phyloP scores from a whole-genome alignment of 352 stramenopile genomes.

The Globisporangium spinosum region DNA sequence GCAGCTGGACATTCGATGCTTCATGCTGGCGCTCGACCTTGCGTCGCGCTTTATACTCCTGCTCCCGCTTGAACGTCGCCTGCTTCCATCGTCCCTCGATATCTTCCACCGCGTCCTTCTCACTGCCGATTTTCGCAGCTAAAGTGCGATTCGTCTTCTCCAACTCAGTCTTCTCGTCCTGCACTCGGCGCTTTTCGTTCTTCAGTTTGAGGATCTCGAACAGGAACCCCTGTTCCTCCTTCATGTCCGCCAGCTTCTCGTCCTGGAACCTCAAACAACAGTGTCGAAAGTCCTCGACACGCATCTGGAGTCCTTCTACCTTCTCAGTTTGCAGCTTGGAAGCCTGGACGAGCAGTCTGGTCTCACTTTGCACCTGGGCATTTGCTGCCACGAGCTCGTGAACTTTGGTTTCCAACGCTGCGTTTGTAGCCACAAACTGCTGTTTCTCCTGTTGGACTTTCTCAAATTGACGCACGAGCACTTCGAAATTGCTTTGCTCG shows the following conservation, averaged over 20 bases:
- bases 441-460: constrained; percentile 32
- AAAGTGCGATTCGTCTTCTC: constrained; percentile 23
- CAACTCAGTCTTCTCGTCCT: constrained; percentile 29
- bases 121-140: constrained; percentile 35
- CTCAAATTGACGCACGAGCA: constrained; percentile 62
- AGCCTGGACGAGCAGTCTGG: neutral
- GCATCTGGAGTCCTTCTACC: constrained; percentile 1
- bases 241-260: constrained; percentile 23
- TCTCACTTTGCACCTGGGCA: neutral
- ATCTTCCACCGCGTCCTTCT: constrained; percentile 54
- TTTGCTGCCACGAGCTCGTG: neutral
- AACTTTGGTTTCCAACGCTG: neutral
- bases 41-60: constrained; percentile 39
- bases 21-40: constrained; percentile 40
- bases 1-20: constrained; percentile 26
- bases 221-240: constrained; percentile 44
- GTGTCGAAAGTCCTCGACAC: neutral
- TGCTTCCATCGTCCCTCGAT: constrained; percentile 50
- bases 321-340: neutral
- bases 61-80: constrained; percentile 48
- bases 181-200: constrained; percentile 34
- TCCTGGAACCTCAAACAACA: constrained; percentile 12
- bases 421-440: neutral
- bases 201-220: constrained; percentile 48
- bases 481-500: constrained; percentile 64